Conservation (phyloP, 805 yeast species). For the Pichia membranifaciens region DNA sequence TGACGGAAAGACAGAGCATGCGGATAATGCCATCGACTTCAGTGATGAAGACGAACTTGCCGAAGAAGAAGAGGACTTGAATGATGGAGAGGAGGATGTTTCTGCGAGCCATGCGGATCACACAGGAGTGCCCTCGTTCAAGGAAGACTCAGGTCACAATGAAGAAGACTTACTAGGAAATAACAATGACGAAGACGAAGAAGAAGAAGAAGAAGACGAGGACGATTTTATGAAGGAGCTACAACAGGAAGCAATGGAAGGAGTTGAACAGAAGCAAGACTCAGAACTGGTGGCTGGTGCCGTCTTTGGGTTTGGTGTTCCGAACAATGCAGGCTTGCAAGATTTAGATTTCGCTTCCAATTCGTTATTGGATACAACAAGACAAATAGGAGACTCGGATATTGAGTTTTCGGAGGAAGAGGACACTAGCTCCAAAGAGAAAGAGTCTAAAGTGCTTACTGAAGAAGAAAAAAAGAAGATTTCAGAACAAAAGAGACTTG, state of each 20-base stretch:
- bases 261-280: conserved; percentile 26
- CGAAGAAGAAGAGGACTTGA: conserved; percentile 58
- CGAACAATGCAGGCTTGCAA: conserved; percentile 26
- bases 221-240: conserved; percentile 36
- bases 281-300: conserved; percentile 25
- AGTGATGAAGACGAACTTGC: conserved; percentile 94
- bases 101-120: background rate
- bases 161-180: conserved; percentile 7
- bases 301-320: conserved; percentile 29
- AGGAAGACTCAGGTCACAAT: conserved; percentile 12
- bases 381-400: conserved; percentile 19
- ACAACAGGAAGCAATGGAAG: conserved; percentile 34
- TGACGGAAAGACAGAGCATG: conserved; percentile 60
- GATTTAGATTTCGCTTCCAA: conserved; percentile 30
- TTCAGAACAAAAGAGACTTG: conserved; percentile 6
- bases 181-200: conserved; percentile 38
- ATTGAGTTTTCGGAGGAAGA: conserved; percentile 27
- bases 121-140: background rate
- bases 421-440: conserved; percentile 17
- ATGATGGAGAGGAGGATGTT: background rate
- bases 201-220: conserved; percentile 28
- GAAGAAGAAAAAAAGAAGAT: conserved; percentile 9
- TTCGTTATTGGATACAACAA: conserved; percentile 18
- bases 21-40: conserved; percentile 88
- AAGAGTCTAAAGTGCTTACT: conserved; percentile 2